A percentile compares a stretch with the other conserved stretches of the same genome.
Conservation (phyloP, 345 rosid species). For the Trapa bicornis region DNA sequence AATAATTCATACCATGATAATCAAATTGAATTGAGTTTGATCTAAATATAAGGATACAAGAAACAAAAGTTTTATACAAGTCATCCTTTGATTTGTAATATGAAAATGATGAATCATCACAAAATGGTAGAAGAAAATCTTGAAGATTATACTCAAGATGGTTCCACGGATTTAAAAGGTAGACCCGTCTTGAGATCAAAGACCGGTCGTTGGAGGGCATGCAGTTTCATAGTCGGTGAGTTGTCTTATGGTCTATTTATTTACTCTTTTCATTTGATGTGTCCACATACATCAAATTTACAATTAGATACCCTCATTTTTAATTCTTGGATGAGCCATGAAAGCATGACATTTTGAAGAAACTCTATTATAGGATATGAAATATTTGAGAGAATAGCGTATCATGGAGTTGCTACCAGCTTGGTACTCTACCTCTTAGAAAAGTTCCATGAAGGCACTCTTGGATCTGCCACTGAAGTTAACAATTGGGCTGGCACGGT, state of each 20-base stretch:
- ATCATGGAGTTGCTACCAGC: constrained; percentile 50
- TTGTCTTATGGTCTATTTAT: not conserved
- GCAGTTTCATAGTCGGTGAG: constrained; percentile 45
- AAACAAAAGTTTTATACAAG: not conserved
- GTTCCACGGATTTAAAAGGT: constrained; percentile 42
- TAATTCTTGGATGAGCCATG: too few relatives aligned
- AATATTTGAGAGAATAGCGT: constrained; percentile 60
- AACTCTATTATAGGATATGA: constrained; percentile 39
- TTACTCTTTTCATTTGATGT: not conserved
- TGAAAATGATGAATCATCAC: constrained; percentile 7
- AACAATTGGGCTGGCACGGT: constrained; percentile 51
- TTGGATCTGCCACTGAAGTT: constrained; percentile 39
- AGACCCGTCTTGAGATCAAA: constrained; percentile 31
- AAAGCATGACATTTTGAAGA: constrained; percentile 3
- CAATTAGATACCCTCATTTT: too few relatives aligned
- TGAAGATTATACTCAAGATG: constrained; percentile 38
- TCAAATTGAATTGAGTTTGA: too few relatives aligned
- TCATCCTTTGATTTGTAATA: not conserved
- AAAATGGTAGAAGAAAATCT: constrained; percentile 22
- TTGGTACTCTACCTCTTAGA: constrained; percentile 33
- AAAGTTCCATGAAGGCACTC: constrained; percentile 52
- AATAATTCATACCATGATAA: too few relatives aligned
- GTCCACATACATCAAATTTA: too few relatives aligned
- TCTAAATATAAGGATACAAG: not conserved
- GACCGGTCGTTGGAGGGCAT: constrained; percentile 48